Base-by-base conservation (phyloP, 2,329 filamentous ascomycete genomes). In the Colletotrichum liriopes region DNA sequence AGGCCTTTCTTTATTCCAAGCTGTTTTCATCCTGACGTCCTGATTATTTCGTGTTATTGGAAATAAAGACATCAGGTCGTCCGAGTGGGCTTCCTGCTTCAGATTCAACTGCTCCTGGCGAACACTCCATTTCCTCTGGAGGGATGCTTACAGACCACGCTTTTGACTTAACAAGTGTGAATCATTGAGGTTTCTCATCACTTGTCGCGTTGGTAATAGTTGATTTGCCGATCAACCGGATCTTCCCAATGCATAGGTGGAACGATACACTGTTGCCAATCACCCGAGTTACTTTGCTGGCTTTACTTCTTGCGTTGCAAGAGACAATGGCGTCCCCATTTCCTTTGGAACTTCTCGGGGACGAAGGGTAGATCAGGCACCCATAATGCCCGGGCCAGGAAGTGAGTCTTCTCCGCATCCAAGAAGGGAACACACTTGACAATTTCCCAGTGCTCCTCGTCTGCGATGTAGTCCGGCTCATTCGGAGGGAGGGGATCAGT, bases 301-400 rank as follows among this genome's bases (percentile, higher is more conserved):
- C 2, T 9, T 51, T 51, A 76, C 70, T 75, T 79, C 77, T 85
- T 90, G 75, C 90, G 89, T 77, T 89, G 89, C 75, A 98, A 83
- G 64, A 99, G 85, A 81, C 96, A 99, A 81, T 98, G 97, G 65
- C 91, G 87, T 23, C 95, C 96, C 94, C 95, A 98, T 81, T 90
- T 91, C 69, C 96, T 90, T 76, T 87, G 90, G 75, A 91, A 92
- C 71, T 87, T 87, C 52, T 90, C 86, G 0, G 95, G 95, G 18
- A 98, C 84, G 49, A 94, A 82, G 0, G 87, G 83, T 73, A 91
- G 82, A 75, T 94, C 88, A 2, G 96, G 96, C 45, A 98, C 80
- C 94, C 94, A 98, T 58, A 98, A 82, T 11, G 94, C 88, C 73
- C 96, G 90, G 2, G 93, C 93, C 6, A 98, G 74, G 14, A 93